These are phyloP conservation scores for Corymbia maculata DNA, from an alignment of 345 rosid species.

Conservation along the genomic window DNA sequence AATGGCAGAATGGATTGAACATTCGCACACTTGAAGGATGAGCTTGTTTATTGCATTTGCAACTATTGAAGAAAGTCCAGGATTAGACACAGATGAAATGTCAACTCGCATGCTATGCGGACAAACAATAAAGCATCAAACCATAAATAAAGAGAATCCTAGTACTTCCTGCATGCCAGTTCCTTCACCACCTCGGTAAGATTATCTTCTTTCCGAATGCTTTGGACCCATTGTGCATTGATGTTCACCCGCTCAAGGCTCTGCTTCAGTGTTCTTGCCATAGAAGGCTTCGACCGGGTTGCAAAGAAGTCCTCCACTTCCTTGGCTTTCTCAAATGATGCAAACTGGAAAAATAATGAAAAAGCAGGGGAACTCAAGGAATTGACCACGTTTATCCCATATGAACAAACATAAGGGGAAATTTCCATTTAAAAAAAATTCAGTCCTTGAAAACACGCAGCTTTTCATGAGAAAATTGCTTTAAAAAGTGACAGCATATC, in stretches of 20 bases:
- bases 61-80: neutral
- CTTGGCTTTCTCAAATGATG: neutral
- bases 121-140: neutral
- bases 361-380: neutral
- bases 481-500: neutral
- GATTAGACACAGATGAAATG: neutral
- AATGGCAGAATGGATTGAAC: neutral
- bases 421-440: neutral
- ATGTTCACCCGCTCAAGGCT: slow-evolving; percentile 69
- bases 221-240: slow-evolving; percentile 74
- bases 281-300: slow-evolving; percentile 42
- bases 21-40: neutral
- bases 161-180: slow-evolving; percentile 29
- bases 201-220: slow-evolving; percentile 46
- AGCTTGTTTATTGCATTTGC: neutral
- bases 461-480: neutral
- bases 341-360: neutral
- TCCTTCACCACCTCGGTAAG: slow-evolving; percentile 37
- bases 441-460: neutral
- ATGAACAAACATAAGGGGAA: neutral
- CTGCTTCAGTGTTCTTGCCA: slow-evolving; percentile 88
- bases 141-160: neutral
- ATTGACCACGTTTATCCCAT: neutral
- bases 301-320: slow-evolving; percentile 25
- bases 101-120: neutral